phyloP scores from a whole-genome alignment of 345 rosid genomes.

The Eucalyptus viminalis region DNA sequence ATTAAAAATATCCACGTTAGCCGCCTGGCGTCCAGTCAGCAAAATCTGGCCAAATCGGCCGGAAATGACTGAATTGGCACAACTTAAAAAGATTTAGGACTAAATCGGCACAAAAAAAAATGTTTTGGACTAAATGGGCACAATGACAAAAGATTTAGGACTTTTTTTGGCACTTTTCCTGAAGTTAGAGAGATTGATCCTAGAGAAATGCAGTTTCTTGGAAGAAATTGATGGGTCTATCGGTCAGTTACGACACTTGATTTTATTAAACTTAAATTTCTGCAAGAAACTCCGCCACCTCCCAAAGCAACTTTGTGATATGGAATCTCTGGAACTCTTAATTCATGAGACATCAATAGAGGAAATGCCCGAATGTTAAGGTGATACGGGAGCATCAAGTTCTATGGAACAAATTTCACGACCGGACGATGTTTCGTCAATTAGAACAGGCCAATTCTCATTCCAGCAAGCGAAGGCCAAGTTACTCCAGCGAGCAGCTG shows the following conservation, averaged over 20 bases:
- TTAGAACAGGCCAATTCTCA: too few species aligned
- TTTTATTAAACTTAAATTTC: not conserved
- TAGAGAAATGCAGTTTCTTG: not conserved
- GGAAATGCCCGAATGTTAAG: not conserved
- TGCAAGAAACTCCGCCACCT: not conserved
- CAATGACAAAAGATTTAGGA: too few species aligned
- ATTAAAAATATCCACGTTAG: too few species aligned
- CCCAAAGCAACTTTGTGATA: not conserved
- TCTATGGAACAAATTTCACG: not conserved
- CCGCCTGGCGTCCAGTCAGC: too few species aligned
- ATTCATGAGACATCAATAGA: not conserved
- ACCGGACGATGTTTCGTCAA: not conserved
- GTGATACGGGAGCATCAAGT: not conserved
- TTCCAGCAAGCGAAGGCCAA: not conserved
- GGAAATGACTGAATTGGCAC: too few species aligned
- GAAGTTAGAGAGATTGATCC: not conserved
- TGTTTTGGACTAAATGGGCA: too few species aligned
- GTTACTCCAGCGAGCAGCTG: too few species aligned
- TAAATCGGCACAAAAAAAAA: too few species aligned
- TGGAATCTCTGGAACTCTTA: not conserved
- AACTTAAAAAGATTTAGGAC: too few species aligned
- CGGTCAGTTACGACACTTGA: not conserved
- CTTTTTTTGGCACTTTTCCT: too few species aligned
- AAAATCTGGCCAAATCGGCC: too few species aligned
- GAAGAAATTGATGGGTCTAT: not conserved